Conservation (phyloP, 208 protist genomes). For the Porcisia hertigi region DNA sequence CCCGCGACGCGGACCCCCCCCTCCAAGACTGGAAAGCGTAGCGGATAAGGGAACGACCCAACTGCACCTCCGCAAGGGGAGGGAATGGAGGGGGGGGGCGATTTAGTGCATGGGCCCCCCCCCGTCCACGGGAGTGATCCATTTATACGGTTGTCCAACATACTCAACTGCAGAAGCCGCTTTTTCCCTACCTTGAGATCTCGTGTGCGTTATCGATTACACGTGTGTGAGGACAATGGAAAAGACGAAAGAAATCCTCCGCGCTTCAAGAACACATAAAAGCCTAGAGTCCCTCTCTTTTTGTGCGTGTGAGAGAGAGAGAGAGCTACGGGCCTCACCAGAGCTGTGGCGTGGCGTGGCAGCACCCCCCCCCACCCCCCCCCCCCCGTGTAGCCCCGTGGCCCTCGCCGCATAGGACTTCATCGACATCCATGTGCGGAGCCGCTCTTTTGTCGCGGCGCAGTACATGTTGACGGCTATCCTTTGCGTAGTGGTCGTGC, state of each 20-base stretch:
- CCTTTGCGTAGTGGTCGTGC: slow-evolving; percentile 16
- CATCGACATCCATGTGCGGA: not conserved
- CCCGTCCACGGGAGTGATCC: slow-evolving; percentile 1
- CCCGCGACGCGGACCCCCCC: not conserved
- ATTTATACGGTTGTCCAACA: not conserved
- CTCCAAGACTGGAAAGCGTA: not conserved
- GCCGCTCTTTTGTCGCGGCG: not conserved
- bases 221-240: not conserved
- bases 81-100: not conserved
- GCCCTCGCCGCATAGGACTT: not conserved
- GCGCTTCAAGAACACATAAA: not conserved
- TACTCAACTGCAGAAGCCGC: not conserved
- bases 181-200: not conserved
- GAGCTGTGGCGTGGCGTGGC: not conserved
- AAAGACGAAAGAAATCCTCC: not conserved
- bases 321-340: not conserved
- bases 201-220: not conserved
- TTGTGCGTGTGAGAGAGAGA: not conserved
- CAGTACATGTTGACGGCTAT: not conserved
- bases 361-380: too few species aligned
- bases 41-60: not conserved
- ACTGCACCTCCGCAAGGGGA: not conserved
- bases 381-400: not conserved
- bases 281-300: not conserved
- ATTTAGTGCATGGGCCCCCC: not conserved